Evolutionary conservation across 352 stramenopile genomes (phyloP).

Genomic region (Globisporangium canariense): DNA sequence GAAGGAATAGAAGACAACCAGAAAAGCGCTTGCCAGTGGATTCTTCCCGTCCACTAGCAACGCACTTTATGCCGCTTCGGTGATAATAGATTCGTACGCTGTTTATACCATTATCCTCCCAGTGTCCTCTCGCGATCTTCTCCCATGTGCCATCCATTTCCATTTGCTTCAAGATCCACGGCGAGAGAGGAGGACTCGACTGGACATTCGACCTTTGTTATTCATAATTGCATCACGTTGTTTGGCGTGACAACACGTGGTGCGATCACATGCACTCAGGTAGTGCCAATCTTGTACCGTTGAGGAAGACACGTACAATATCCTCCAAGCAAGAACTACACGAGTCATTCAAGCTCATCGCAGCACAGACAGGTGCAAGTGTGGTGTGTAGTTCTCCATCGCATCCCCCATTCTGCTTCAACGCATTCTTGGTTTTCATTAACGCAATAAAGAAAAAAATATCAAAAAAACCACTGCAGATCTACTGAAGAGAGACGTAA

Average conservation of each 20-base stretch:
- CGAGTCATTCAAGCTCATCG: no score
- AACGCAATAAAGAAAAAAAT: conserved; percentile 11
- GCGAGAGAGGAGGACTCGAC: no score
- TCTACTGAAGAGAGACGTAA: conserved; percentile 10
- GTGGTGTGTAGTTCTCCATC: no score
- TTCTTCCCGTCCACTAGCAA: not conserved
- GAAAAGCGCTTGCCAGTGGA: no score
- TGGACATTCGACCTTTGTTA: no score
- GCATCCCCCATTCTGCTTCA: not conserved
- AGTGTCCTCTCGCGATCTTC: not conserved
- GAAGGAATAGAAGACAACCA: no score
- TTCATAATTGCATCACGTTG: no score
- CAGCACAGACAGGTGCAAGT: no score
- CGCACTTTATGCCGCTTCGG: not conserved
- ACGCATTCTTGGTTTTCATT: conserved; percentile 9
- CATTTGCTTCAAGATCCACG: not conserved
- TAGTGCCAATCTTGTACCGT: no score
- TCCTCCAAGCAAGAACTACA: no score
- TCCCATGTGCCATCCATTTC: not conserved
- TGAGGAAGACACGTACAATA: no score
- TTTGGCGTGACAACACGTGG: no score
- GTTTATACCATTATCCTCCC: conserved; percentile 1
- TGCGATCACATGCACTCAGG: not conserved
- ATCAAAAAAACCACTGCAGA: conserved; percentile 11
- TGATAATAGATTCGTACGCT: conserved; percentile 19